These are phyloP conservation scores for Tylopilus sp. DNA, from an alignment of 1,284 basidiomycete genomes.

Conservation along the genomic window DNA sequence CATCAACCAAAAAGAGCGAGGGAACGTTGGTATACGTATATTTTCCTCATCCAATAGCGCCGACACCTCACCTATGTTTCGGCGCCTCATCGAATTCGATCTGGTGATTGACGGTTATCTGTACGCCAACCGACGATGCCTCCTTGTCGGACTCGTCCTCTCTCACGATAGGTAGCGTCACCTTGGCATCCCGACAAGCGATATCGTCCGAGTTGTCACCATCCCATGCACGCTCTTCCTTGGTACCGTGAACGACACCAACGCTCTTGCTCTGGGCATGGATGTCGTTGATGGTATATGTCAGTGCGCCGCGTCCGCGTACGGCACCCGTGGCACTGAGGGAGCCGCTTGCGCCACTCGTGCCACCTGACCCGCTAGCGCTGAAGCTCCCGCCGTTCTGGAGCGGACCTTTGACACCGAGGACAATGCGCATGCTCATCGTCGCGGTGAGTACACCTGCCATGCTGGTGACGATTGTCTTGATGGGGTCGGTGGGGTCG, in stretches of 20 bases:
- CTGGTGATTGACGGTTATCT: conserved; percentile 54
- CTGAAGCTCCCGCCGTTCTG: conserved; percentile 61
- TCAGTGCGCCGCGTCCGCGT: conserved; percentile 42
- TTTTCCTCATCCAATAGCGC: not conserved
- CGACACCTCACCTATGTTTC: conserved; percentile 15
- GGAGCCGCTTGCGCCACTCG: conserved; percentile 32
- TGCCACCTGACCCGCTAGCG: conserved; percentile 48
- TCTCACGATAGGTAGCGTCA: conserved; percentile 33
- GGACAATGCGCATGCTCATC: conserved; percentile 79
- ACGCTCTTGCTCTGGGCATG: conserved; percentile 46
- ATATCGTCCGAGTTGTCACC: conserved; percentile 49
- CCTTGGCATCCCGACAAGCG: conserved; percentile 41
- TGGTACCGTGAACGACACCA: conserved; percentile 25
- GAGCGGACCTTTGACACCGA: conserved; percentile 70
- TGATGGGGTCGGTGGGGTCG: conserved; percentile 58
- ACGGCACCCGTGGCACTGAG: conserved; percentile 33
- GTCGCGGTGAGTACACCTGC: conserved; percentile 77
- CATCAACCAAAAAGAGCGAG: not conserved
- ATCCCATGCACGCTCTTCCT: conserved; percentile 35
- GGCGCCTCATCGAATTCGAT: conserved; percentile 45
- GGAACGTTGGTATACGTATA: not conserved
- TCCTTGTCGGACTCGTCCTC: conserved; percentile 28
- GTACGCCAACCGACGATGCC: conserved; percentile 40
- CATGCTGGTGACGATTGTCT: conserved; percentile 76
- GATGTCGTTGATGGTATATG: conserved; percentile 66